Conservation (phyloP, 805 yeast genomes). For the Wickerhamomyces alni region DNA sequence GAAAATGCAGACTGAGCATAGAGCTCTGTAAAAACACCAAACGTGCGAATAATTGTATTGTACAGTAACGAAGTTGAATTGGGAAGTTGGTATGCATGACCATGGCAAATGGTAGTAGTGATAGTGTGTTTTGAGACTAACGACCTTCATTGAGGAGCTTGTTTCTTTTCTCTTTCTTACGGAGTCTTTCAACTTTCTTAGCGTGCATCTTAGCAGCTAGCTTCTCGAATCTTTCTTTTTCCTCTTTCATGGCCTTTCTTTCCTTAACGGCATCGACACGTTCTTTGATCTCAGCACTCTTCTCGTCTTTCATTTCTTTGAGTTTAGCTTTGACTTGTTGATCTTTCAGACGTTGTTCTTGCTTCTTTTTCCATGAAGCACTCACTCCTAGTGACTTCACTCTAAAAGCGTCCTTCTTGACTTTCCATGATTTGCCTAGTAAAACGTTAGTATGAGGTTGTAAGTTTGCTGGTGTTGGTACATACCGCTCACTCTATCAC, state of each 20-base stretch:
- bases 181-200: slow-evolving; percentile 84
- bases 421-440: slow-evolving; percentile 66
- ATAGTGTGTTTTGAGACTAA: slow-evolving; percentile 19
- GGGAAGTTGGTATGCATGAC: too few relatives aligned
- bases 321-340: slow-evolving; percentile 63
- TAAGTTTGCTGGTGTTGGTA: not conserved
- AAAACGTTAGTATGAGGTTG: slow-evolving; percentile 1
- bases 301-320: slow-evolving; percentile 72
- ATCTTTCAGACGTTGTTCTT: slow-evolving; percentile 59
- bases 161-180: slow-evolving; percentile 91
- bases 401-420: slow-evolving; percentile 60
- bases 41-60: too few relatives aligned
- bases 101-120: too few relatives aligned
- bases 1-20: not conserved
- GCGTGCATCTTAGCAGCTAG: slow-evolving; percentile 86
- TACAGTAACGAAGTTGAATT: not conserved
- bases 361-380: slow-evolving; percentile 59
- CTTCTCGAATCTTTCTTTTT: slow-evolving; percentile 79
- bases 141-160: slow-evolving; percentile 84
- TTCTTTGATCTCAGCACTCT: slow-evolving; percentile 50
- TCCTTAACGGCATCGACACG: slow-evolving; percentile 57
- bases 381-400: slow-evolving; percentile 54
- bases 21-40: too few relatives aligned
- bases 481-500: slow-evolving; percentile 23
- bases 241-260: slow-evolving; percentile 76